Conservation (phyloP, 129 eudicot genomes). For the Artemisia tridentata region DNA sequence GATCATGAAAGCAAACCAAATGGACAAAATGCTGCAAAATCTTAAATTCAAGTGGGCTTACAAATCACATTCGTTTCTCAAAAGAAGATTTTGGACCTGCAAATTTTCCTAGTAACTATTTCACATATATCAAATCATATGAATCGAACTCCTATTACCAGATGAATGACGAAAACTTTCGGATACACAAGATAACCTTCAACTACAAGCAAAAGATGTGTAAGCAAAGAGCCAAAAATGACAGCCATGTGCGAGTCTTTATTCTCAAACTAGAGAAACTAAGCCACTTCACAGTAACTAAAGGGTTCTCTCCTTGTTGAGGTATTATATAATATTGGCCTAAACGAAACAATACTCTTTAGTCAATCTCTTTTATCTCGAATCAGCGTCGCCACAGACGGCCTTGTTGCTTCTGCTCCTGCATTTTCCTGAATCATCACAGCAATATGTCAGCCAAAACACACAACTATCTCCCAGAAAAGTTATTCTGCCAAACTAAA, state of each 20-base stretch:
- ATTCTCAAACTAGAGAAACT: conserved; percentile 27
- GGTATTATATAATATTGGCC: conserved; percentile 8
- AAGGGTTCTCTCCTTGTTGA: conserved; percentile 1
- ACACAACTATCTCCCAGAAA: too few species aligned
- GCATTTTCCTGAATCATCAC: conserved; percentile 50
- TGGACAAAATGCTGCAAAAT: too few species aligned
- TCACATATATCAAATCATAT: too few species aligned
- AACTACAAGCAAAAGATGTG: conserved; percentile 17
- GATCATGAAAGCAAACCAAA: too few species aligned
- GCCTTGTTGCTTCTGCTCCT: conserved; percentile 53
- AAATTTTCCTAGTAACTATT: too few species aligned
- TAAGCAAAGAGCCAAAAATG: conserved; percentile 10
- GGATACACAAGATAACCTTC: conserved; percentile 16
- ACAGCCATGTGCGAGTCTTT: conserved; percentile 25
- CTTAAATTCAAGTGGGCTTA: too few species aligned
- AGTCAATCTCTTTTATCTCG: conserved; percentile 2
- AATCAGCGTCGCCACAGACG: conserved; percentile 59
- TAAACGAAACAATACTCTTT: conserved; percentile 8
- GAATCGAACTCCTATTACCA: too few species aligned
- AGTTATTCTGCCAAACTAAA: background rate
- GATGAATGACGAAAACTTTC: background rate
- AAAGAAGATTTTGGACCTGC: too few species aligned
- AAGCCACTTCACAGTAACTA: conserved; percentile 13
- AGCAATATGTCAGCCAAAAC: background rate
- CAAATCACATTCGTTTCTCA: too few species aligned